A percentile compares a stretch with the other conserved stretches of the same genome.
phyloP scores from a whole-genome alignment of 1,139 yeast genomes.

The Geotrichum citri-aurantii region DNA sequence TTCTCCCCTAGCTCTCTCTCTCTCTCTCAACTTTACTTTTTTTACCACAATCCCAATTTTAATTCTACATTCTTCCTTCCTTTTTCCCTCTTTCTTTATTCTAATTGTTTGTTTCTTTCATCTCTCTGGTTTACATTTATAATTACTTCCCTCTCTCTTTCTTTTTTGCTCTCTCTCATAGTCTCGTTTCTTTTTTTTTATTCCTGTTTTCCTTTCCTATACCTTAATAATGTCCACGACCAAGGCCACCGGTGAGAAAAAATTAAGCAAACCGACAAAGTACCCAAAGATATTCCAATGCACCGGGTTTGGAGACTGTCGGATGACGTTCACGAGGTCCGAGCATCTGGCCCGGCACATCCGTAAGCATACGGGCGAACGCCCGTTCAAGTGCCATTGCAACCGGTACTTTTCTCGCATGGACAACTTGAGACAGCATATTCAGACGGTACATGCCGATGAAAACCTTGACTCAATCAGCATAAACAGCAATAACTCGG shows the following conservation, averaged over 20 bases:
- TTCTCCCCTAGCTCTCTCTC: background rate
- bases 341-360: slow-evolving; percentile 92
- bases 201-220: background rate
- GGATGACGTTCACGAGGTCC: slow-evolving; percentile 80
- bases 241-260: background rate
- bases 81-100: background rate
- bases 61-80: background rate
- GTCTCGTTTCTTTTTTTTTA: background rate
- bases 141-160: too few species aligned
- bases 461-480: slow-evolving; percentile 42
- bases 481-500: slow-evolving; percentile 22
- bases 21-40: background rate
- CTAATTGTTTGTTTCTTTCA: too few species aligned
- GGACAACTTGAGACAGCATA: slow-evolving; percentile 87
- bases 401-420: slow-evolving; percentile 72
- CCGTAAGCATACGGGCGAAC: slow-evolving; percentile 89
- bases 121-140: background rate
- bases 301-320: slow-evolving; percentile 80
- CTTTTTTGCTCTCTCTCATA: too few species aligned
- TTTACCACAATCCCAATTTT: background rate
- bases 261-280: slow-evolving; percentile 29
- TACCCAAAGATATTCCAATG: slow-evolving; percentile 65
- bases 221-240: background rate
- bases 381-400: slow-evolving; percentile 90
- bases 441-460: slow-evolving; percentile 85